Evolutionary conservation across 1,139 yeast genomes (phyloP), one percentile per base, ranked within the genome.

Genomic region (Schwanniomyces etchellsii): DNA sequence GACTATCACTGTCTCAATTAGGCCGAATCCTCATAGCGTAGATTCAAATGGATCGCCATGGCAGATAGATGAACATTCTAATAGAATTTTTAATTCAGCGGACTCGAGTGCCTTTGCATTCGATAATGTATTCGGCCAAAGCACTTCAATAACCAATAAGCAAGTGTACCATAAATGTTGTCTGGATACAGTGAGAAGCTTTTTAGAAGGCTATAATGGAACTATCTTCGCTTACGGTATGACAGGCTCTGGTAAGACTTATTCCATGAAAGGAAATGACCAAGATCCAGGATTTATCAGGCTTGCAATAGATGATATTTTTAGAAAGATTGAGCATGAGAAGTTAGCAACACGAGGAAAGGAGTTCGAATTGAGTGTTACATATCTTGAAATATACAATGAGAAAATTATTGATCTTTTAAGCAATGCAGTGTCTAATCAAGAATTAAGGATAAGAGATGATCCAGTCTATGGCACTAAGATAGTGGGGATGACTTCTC

Each of bases 181-280:
- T 26, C 60, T 70, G 18, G 76, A 74, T 2, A 62, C 86, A 26
- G 78, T 89, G 2, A 58, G 67, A 16, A 74, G 79, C 38, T 79
- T 85, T 35, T 40, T 57, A 26, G 79, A 80, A 21, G 96, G 96
- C 0, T 88, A 64, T 52, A 86, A 88, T 48, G 94, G 91, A 6
- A 89, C 96, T 0, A 79, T 89, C 1, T 86, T 89, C 55, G 95
- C 96, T 2, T 86, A 88, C 49, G 95, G 96, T 29, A 84, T 84
- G 89, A 86, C 97, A 0, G 97, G 97, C 0, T 85, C 96, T 1
- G 97, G 97, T 20, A 89, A 89, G 52, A 89, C 97, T 0, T 82
- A 76, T 49, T 81, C 94, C 3, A 86, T 89, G 96, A 82, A 82
- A 40, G 96, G 96, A 20, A 63, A 70, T 9, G 64, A 59, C 0